These are phyloP conservation scores for Coniella lustricola DNA, from an alignment of 2,329 filamentous ascomycete genomes.

Conservation along the genomic window DNA sequence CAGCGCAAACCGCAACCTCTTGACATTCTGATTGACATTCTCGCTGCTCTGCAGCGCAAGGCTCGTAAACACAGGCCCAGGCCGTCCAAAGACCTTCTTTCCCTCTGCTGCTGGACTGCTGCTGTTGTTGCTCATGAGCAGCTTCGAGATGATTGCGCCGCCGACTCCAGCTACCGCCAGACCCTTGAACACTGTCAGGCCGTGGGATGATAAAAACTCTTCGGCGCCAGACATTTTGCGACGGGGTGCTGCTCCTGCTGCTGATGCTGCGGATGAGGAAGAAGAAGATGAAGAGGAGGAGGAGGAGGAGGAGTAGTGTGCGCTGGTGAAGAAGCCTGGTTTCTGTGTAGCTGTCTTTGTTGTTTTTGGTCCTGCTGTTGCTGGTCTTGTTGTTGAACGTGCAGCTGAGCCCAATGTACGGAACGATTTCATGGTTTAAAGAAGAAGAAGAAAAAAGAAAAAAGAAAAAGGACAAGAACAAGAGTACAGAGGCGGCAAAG, in stretches of 20 bases:
- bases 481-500: neutral
- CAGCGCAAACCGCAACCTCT: slow-evolving; percentile 48
- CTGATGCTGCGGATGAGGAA: neutral
- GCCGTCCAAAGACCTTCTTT: slow-evolving; percentile 12
- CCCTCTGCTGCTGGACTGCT: neutral
- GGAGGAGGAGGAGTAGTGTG: slow-evolving; percentile 1
- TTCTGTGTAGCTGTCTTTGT: neutral
- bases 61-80: slow-evolving; percentile 35
- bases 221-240: slow-evolving; percentile 8
- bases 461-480: neutral
- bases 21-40: slow-evolving; percentile 52
- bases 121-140: slow-evolving; percentile 9
- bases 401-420: neutral
- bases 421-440: neutral
- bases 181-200: slow-evolving; percentile 7
- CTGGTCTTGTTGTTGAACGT: no score
- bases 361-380: no score
- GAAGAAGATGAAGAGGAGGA: neutral
- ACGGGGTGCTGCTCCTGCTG: neutral
- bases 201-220: slow-evolving; percentile 7
- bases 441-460: neutral
- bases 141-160: slow-evolving; percentile 8
- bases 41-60: slow-evolving; percentile 45
- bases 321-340: slow-evolving; percentile 10
- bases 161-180: slow-evolving; percentile 9